Evolutionary conservation across 148 eudicot species (phyloP).

Genomic region (Silene conica): DNA sequence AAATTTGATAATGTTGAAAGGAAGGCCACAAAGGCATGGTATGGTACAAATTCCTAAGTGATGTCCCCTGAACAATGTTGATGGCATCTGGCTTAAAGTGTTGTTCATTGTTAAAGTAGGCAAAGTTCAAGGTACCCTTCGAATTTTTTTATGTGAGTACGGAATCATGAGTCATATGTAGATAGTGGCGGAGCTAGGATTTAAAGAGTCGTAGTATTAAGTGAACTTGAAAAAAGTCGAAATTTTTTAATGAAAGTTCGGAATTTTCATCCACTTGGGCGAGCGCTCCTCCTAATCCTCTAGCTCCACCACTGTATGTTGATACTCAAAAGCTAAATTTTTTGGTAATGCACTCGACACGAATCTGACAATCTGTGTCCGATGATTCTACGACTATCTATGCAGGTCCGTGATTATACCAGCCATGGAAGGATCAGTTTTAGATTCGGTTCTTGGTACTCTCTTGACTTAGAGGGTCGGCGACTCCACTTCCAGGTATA

Average conservation of each 20-base stretch:
- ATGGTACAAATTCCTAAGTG: slow-evolving; percentile 10
- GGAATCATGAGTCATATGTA: not conserved
- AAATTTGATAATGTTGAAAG: not conserved
- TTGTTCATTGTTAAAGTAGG: slow-evolving; percentile 17
- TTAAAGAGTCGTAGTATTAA: too few species aligned
- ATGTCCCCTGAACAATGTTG: not conserved
- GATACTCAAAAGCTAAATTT: too few species aligned
- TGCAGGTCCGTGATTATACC: slow-evolving; percentile 28
- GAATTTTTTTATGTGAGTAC: too few species aligned
- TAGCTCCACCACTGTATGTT: too few species aligned
- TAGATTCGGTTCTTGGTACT: slow-evolving; percentile 39
- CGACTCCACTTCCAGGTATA: slow-evolving; percentile 37
- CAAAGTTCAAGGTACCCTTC: slow-evolving; percentile 9
- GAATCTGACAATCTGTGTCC: too few species aligned
- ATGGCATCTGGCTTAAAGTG: not conserved
- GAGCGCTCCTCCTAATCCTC: too few species aligned
- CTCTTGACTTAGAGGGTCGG: slow-evolving; percentile 36
- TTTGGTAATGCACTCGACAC: too few species aligned
- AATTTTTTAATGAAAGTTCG: too few species aligned
- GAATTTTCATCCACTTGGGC: too few species aligned
- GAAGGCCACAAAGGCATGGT: slow-evolving; percentile 11
- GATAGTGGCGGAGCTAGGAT: too few species aligned
- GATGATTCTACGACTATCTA: not conserved
- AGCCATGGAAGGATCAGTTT: slow-evolving; percentile 45
- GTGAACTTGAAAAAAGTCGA: too few species aligned